Percentiles rank a stretch among this genome's conserved stretches.
Conservation (phyloP, 257 asterid genomes). For the Solanum piurae region DNA sequence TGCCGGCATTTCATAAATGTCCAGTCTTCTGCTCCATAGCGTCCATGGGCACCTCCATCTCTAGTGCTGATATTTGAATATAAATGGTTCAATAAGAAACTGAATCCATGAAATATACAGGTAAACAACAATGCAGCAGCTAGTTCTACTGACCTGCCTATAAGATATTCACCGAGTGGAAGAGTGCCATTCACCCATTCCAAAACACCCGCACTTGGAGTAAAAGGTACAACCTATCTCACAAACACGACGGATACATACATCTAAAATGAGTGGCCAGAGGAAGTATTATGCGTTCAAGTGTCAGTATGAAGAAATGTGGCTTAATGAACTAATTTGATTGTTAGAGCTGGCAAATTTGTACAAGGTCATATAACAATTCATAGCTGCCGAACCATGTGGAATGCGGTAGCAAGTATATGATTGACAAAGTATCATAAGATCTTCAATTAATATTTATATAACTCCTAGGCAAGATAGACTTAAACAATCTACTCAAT, state of each 20-base stretch:
- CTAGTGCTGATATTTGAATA: conserved; percentile 44
- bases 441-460: neutral
- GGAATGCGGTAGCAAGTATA: neutral
- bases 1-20: conserved; percentile 75
- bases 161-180: conserved; percentile 93
- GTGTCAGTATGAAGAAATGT: neutral
- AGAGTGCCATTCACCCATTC: conserved; percentile 99
- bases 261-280: neutral
- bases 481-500: neutral
- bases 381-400: neutral
- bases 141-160: conserved; percentile 56
- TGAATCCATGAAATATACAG: neutral
- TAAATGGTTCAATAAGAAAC: conserved; percentile 13
- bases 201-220: conserved; percentile 98
- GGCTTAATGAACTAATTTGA: neutral
- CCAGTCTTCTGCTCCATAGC: conserved; percentile 95
- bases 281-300: conserved; percentile 1
- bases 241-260: conserved; percentile 3
- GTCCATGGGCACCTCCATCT: conserved; percentile 97
- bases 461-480: neutral
- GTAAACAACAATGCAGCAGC: neutral
- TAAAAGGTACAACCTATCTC: conserved; percentile 87
- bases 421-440: neutral
- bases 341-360: neutral
- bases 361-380: neutral